Evolutionary conservation across 2,329 filamentous ascomycete genomes (phyloP).

Genomic region (Ascochyta koolunga): DNA sequence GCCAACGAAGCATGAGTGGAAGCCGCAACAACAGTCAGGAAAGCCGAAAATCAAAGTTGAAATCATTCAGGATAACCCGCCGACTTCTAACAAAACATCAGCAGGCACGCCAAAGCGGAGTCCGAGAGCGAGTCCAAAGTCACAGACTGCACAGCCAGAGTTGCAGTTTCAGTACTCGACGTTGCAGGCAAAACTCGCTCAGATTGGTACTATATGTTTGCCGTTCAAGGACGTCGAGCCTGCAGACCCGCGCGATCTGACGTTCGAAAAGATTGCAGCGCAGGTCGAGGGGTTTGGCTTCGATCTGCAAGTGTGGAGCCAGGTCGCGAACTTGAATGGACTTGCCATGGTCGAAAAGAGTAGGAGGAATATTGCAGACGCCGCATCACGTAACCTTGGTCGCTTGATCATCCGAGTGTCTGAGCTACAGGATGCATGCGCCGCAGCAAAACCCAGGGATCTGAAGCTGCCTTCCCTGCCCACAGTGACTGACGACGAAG

Average conservation of each 20-base stretch:
- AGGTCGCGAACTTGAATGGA: slow-evolving; percentile 24
- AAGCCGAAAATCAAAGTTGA: slow-evolving; percentile 32
- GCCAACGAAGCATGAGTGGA: slow-evolving; percentile 3
- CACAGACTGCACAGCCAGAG: slow-evolving; percentile 22
- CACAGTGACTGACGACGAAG: slow-evolving; percentile 16
- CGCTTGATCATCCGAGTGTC: slow-evolving; percentile 19
- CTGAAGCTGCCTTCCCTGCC: slow-evolving; percentile 23
- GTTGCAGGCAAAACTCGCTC: slow-evolving; percentile 24
- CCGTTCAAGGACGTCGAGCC: slow-evolving; percentile 30
- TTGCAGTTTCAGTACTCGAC: slow-evolving; percentile 27
- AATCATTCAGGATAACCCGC: slow-evolving; percentile 27
- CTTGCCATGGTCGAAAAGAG: slow-evolving; percentile 22
- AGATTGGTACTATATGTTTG: slow-evolving; percentile 22
- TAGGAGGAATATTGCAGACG: slow-evolving; percentile 22
- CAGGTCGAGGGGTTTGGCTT: slow-evolving; percentile 28
- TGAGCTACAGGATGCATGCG: slow-evolving; percentile 22
- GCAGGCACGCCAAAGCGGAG: slow-evolving; percentile 14
- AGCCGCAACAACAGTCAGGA: slow-evolving; percentile 6
- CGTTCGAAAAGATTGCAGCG: slow-evolving; percentile 33
- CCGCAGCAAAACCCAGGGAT: slow-evolving; percentile 27
- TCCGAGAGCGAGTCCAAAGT: slow-evolving; percentile 25
- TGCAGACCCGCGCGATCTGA: slow-evolving; percentile 30
- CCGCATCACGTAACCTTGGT: slow-evolving; percentile 22
- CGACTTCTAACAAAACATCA: not conserved
- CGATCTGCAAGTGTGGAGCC: slow-evolving; percentile 32